These are phyloP conservation scores for Mycena pura DNA, from an alignment of 768 basidiomycete species.

Conservation along the genomic window DNA sequence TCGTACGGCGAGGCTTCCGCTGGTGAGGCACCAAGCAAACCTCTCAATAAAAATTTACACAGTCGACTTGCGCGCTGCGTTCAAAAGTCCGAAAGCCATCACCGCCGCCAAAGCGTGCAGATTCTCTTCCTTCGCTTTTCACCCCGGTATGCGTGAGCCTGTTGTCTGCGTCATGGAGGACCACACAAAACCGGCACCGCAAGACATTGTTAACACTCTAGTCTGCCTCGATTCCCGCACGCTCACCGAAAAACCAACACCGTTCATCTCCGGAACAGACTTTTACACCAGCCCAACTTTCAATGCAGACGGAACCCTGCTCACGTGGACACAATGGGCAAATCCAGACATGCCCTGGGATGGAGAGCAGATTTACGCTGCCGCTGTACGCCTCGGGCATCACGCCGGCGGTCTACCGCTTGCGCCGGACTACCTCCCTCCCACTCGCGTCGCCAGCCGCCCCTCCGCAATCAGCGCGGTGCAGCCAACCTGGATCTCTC, in stretches of 20 bases:
- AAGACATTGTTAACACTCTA: slow-evolving; percentile 49
- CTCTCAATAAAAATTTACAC: slow-evolving; percentile 42
- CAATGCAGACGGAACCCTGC: slow-evolving; percentile 52
- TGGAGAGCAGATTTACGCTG: slow-evolving; percentile 51
- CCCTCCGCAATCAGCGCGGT: too few relatives aligned
- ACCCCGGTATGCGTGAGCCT: slow-evolving; percentile 48
- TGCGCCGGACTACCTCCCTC: slow-evolving; percentile 28
- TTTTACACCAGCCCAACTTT: slow-evolving; percentile 58
- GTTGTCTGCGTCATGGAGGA: too few relatives aligned
- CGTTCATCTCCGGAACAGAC: neutral
- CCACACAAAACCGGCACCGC: slow-evolving; percentile 50
- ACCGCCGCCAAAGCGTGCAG: too few relatives aligned
- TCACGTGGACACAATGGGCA: slow-evolving; percentile 61
- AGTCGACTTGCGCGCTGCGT: slow-evolving; percentile 43
- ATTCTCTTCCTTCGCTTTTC: slow-evolving; percentile 56
- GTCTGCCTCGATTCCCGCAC: slow-evolving; percentile 40
- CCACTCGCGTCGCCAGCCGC: slow-evolving; percentile 45
- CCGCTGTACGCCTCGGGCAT: slow-evolving; percentile 38
- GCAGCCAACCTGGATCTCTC: slow-evolving; percentile 52
- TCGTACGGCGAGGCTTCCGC: slow-evolving; percentile 64
- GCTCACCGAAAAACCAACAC: too few relatives aligned
- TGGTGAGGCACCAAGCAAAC: neutral
- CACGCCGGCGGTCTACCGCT: slow-evolving; percentile 36
- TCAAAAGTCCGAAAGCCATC: slow-evolving; percentile 34
- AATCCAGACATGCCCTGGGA: slow-evolving; percentile 75